Percentiles rank a stretch among this genome's conserved stretches.
Conservation (phyloP, 768 basidiomycete genomes). For the Floccularia luteovirens region DNA sequence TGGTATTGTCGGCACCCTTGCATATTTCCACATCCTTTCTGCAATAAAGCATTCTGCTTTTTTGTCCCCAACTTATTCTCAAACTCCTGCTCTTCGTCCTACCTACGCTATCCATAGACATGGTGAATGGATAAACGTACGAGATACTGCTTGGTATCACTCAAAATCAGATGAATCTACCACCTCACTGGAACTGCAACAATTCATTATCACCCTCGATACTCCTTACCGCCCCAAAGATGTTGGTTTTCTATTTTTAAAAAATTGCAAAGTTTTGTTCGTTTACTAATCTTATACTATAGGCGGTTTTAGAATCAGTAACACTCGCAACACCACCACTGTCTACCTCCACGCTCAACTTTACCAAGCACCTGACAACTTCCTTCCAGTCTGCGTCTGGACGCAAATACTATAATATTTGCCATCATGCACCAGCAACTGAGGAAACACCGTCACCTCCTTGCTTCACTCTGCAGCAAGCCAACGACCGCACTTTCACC, state of each 20-base stretch:
- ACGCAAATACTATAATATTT: slow-evolving; percentile 37
- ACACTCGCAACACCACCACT: slow-evolving; percentile 36
- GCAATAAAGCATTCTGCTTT: slow-evolving; percentile 88
- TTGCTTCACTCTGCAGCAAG: slow-evolving; percentile 14
- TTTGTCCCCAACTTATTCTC: slow-evolving; percentile 55
- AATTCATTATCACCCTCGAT: slow-evolving; percentile 56
- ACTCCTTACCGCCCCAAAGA: slow-evolving; percentile 9
- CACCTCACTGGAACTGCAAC: slow-evolving; percentile 61
- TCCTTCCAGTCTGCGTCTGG: slow-evolving; percentile 32
- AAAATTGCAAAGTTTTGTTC: neutral
- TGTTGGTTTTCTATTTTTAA: slow-evolving; percentile 14
- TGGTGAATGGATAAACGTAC: slow-evolving; percentile 56
- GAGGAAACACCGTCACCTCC: too few species aligned
- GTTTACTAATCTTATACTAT: slow-evolving; percentile 1
- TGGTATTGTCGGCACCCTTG: slow-evolving; percentile 83
- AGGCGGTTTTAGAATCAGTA: slow-evolving; percentile 22
- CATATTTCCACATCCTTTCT: slow-evolving; percentile 89
- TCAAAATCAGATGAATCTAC: slow-evolving; percentile 20
- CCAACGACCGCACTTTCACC: slow-evolving; percentile 9
- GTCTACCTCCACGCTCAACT: slow-evolving; percentile 31
- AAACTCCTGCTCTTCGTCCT: slow-evolving; percentile 42
- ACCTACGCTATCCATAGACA: slow-evolving; percentile 46
- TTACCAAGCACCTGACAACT: slow-evolving; percentile 40
- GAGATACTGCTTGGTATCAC: slow-evolving; percentile 43
- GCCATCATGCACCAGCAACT: too few species aligned